phyloP scores from a whole-genome alignment of 2,329 filamentous ascomycete species.

The Pseudogymnoascus sp. region DNA sequence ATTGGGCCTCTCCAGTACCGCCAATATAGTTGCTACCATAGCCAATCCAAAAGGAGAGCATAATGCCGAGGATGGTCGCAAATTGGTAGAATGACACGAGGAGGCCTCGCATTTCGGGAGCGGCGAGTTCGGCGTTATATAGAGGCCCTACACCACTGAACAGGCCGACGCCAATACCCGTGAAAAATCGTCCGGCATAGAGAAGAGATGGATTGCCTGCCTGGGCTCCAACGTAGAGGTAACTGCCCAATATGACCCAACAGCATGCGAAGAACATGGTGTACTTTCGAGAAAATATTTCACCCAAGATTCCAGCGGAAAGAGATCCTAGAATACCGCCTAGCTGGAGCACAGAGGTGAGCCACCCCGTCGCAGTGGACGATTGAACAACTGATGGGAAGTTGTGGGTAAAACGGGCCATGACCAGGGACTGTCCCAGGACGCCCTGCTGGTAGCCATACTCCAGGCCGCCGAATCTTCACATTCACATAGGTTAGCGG shows the following conservation, averaged over 20 bases:
- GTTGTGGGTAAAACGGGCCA: slow-evolving; percentile 40
- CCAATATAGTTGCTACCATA: slow-evolving; percentile 41
- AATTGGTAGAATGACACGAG: slow-evolving; percentile 57
- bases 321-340: slow-evolving; percentile 42
- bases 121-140: slow-evolving; percentile 43
- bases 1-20: slow-evolving; percentile 36
- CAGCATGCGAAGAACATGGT: slow-evolving; percentile 42
- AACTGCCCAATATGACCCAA: slow-evolving; percentile 39
- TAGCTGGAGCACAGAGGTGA: slow-evolving; percentile 43
- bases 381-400: slow-evolving; percentile 41
- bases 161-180: slow-evolving; percentile 40
- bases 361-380: slow-evolving; percentile 40
- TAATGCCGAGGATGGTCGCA: slow-evolving; percentile 46
- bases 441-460: slow-evolving; percentile 49
- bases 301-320: slow-evolving; percentile 39
- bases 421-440: slow-evolving; percentile 44
- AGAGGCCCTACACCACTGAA: slow-evolving; percentile 39
- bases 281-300: slow-evolving; percentile 42
- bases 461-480: slow-evolving; percentile 41
- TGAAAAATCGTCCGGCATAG: slow-evolving; percentile 42
- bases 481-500: not conserved
- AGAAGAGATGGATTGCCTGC: slow-evolving; percentile 34
- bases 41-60: slow-evolving; percentile 39
- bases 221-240: slow-evolving; percentile 37
- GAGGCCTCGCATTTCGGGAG: slow-evolving; percentile 54